These are phyloP conservation scores for Silybum marianum DNA, from an alignment of 129 eudicot species.

Conservation along the genomic window DNA sequence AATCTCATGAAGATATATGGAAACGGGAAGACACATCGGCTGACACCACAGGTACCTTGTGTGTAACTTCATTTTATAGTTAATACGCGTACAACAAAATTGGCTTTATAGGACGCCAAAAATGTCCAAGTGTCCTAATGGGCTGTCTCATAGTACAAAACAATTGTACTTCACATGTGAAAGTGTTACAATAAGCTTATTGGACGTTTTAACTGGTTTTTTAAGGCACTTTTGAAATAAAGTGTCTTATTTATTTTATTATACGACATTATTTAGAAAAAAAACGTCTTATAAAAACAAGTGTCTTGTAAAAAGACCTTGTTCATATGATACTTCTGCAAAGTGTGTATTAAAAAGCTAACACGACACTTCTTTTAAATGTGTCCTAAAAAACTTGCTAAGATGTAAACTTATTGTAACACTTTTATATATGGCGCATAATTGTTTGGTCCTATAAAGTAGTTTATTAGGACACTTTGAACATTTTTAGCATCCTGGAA, in stretches of 20 bases:
- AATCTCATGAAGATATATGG: conserved; percentile 49
- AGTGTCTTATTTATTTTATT: neutral
- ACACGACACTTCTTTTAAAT: neutral
- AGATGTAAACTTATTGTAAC: neutral
- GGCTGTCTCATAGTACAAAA: neutral
- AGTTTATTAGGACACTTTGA: neutral
- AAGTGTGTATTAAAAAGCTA: neutral
- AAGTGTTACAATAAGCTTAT: neutral
- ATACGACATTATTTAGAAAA: neutral
- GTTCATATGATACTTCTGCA: neutral
- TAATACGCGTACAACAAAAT: neutral
- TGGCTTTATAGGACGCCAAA: neutral
- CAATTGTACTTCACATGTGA: neutral
- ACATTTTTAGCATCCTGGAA: no score
- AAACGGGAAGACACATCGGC: conserved; percentile 45
- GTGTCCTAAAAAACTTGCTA: neutral
- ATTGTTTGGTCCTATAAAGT: neutral
- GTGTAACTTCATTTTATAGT: neutral
- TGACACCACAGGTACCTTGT: conserved; percentile 47
- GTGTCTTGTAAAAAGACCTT: neutral
- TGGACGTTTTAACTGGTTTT: neutral
- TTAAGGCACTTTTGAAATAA: neutral
- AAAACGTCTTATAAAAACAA: neutral
- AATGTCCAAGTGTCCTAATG: neutral
- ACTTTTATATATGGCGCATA: neutral